Evolutionary conservation across 208 protist species (phyloP), one percentile per base, ranked within the genome.

Genomic region (Crithidia thermophila): DNA sequence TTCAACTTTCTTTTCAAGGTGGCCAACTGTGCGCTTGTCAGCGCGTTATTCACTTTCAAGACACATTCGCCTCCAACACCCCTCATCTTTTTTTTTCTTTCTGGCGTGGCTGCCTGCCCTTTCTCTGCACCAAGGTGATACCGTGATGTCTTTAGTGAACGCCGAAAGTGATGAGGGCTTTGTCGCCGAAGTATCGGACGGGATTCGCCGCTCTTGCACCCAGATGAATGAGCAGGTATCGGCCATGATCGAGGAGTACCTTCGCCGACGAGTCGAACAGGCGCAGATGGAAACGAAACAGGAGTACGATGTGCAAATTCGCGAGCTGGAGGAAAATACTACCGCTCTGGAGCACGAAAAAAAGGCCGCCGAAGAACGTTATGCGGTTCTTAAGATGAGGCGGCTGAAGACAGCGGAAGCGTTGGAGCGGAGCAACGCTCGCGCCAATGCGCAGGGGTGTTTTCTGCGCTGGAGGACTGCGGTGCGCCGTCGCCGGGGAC

Each of bases 231-330:
- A 66, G 1, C 73, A 82, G 39, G 77, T 69, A n/a, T 63, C 73
- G 13, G 70, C 45, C 7, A 90, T 90, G 82, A 82, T 91, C 28
- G 79, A 86, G 50, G 79, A 86, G 60, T 91, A 91, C 34, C 71
- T 91, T 18, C 75, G 73, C 16, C 74, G 72, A 2, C 75, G 80
- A 13, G 28, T 45, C 2, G 64, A 76, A 39, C 53, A 74, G 14
- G 56, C 67, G 43, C 72, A 59, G 36, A 30, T 63, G 13, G 49
- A 55, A 18, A 40, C 40, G 27, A 11, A 45, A 28, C 21, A 67
- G 33, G 56, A 52, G 27, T 33, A 59, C 23, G 51, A 49, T 18
- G 47, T 13, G 10, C 36, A 64, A 31, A 14, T 47, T 34, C 25
- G 25, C 13, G 23, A 72, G 47, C 21, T 65, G 47, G 45, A 67